Percentiles rank a stretch among this genome's conserved stretches.
Conservation (phyloP, 306 rosid genomes). For the Ammopiptanthus mongolicus region DNA sequence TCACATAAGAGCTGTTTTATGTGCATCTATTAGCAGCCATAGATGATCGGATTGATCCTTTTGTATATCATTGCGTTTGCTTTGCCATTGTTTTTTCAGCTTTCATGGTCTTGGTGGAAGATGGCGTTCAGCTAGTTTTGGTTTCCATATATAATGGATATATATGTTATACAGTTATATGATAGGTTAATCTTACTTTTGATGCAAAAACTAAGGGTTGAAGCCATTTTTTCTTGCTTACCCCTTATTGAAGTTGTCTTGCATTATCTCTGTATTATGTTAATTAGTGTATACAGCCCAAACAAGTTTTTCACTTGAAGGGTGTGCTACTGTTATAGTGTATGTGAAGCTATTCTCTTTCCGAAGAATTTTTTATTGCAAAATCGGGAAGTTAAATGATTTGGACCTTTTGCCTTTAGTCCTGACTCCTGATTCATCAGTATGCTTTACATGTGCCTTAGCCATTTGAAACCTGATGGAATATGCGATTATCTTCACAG, state of each 20-base stretch:
- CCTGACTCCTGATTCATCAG: neutral
- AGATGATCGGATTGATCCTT: conserved; percentile 66
- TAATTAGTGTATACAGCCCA: conserved; percentile 24
- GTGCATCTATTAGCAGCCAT: conserved; percentile 73
- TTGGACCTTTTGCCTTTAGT: neutral
- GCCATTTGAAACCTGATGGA: too few species aligned
- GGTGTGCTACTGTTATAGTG: neutral
- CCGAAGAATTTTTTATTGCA: neutral
- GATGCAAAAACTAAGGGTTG: conserved; percentile 30
- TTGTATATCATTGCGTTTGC: conserved; percentile 74
- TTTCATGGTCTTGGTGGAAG: conserved; percentile 42
- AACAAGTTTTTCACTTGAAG: conserved; percentile 38
- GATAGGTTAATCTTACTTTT: conserved; percentile 1
- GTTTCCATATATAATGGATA: conserved; percentile 34
- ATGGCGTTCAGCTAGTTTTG: conserved; percentile 29
- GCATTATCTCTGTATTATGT: conserved; percentile 19
- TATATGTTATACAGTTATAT: conserved; percentile 26
- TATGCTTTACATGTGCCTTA: neutral
- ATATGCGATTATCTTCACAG: neutral
- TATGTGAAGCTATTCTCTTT: neutral
- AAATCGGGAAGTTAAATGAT: neutral
- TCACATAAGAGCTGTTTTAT: conserved; percentile 68
- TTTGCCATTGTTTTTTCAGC: conserved; percentile 33
- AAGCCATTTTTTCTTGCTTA: conserved; percentile 66
- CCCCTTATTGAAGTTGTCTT: conserved; percentile 21